Base-by-base conservation (phyloP, 1,284 basidiomycete species). In the Termitomyces sp. region DNA sequence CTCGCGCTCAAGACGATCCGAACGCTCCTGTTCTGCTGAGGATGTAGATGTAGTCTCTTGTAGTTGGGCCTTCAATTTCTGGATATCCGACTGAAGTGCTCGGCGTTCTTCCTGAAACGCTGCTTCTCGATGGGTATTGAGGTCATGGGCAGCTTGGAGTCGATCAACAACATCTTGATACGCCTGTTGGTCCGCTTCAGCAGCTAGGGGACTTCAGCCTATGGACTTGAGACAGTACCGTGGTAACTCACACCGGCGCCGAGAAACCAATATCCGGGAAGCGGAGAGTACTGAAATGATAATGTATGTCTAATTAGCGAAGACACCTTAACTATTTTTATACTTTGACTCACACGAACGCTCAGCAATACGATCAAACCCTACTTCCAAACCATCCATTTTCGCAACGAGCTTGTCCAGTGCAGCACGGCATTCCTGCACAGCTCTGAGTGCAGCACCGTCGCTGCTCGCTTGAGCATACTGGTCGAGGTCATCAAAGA, bases 311-410 rank as follows among this genome's bases (percentile, higher is more conserved):
- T 45, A 17, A 53, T 53, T 50, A 50, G 40, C 28, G 3, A 44
- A 38, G 52, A 42, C 39, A 44, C 26, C 33, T 46, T 47, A 38
- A 50, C 42, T 17, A 55, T 17, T 41, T 31, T 56, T 38, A 40
- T 36, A 47, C 24, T n/a, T 45, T 44, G 24, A 78, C 87, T 58
- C 65, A 92, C 90, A 70, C 54, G 89, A 88, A 44, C 85, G 79
- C 64, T 92, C 90, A 13, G 88, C 87, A 61, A 92, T 84, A 56
- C 83, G 79, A 62, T 93, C 91, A 63, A 94, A 91, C 2, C 85
- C 84, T 0, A 80, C 68, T 64, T 90, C 88, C 10, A 92, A 72
- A 24, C 76, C 76, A 60, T 93, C 88, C 82, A 94, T 90, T 67
- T 84, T 87, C 24, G 68, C 71, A 42, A 93, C 75, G 10, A 90